Evolutionary conservation across 768 basidiomycete genomes (phyloP), one percentile per base, ranked within the genome.

Genomic region (Butyriboletus loyo): DNA sequence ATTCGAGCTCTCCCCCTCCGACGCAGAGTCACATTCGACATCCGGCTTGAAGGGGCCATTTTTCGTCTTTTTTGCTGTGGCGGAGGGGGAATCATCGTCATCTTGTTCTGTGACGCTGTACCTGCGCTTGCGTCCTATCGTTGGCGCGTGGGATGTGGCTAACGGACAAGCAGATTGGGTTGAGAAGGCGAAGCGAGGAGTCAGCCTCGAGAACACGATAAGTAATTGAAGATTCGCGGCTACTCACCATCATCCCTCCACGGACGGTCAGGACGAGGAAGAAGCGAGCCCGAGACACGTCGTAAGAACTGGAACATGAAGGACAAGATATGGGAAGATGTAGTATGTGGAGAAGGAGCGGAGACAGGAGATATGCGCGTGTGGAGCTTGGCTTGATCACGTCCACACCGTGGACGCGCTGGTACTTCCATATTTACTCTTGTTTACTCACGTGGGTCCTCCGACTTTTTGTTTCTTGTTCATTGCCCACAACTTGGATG

Each of bases 61-160:
- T 21, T 54, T 66, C 38, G 72, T 66, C 65, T 76, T 73, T 58
- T 77, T 77, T 14, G 63, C 49, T 6, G 48, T 10, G 32, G 65
- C 60, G 8, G 65, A 46, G 24, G 41, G 5, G 13, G 54, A 63
- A 48, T 74, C 74, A 31, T 71, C 75, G 5, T 71, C 70, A 11
- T 73, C 72, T 15, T 69, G 73, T 45, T 54, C 71, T 39, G 56
- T 78, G 72, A 52, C 71, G 69, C 83, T 85, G 63, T 82, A 61
- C 37, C 82, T 80, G 57, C 88, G 83, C 70, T 89, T 89, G 21
- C 77, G 75, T 25, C 82, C 83, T 34, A 81, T 81, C 41, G 80
- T 80, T 1, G 87, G 87, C 3, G 87, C 86, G 61, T 82, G 86
- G 24, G 87, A 88, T 1, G 88, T 87, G 27, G 86, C 87, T 90